Base-by-base conservation (phyloP, 176 grass and related monocot genomes). In the Thalia dealbata region DNA sequence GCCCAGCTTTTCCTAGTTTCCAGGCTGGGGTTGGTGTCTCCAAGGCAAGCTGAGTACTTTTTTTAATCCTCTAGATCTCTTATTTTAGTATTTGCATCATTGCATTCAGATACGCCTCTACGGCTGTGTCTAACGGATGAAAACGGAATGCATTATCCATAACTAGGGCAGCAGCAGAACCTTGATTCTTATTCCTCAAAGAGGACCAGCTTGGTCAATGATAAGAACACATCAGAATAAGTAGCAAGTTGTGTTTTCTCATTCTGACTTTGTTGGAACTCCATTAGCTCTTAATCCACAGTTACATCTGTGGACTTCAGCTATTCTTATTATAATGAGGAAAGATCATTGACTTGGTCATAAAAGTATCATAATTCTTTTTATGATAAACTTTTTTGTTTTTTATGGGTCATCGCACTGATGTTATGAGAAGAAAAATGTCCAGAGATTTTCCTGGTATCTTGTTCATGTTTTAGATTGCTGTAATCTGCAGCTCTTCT, bases 1-100 rank as follows among this genome's bases (percentile, higher is more conserved):
- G 24, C 14, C 24, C 13, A 62, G 8, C 12, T 61, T 62, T 62
- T 28, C 24, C 60, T 62, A 62, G 60, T 62, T 62, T 62, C 24
- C 60, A 62, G 60, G 60, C 4, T 62, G 60, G 60, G 56, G 60
- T 62, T 62, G 60, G 60, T 21, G n/a, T 62, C 60, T 62, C 8
- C 60, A 62, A 62, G 14, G 60, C 60, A 63, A 5, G 60, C 60
- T 63, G 23, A 26, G 22, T 10, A 0, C 6, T 23, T 61, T 23
- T 25, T 61, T 61, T 23, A 19, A 60, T 25, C 10, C 22, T 26
- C 26, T 56, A 56, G 52, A 18, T 56, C 52, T 56, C n/a, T 18
- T 6, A 21, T 56, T 21, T 21, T n/a, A 56, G 52, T 18, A 18
- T 56, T 56, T 56, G 18, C 18, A 16, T 23, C 54, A n/a, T 58